Conservation (phyloP, 1,284 basidiomycete genomes). For the Chalciporus piperatoides region DNA sequence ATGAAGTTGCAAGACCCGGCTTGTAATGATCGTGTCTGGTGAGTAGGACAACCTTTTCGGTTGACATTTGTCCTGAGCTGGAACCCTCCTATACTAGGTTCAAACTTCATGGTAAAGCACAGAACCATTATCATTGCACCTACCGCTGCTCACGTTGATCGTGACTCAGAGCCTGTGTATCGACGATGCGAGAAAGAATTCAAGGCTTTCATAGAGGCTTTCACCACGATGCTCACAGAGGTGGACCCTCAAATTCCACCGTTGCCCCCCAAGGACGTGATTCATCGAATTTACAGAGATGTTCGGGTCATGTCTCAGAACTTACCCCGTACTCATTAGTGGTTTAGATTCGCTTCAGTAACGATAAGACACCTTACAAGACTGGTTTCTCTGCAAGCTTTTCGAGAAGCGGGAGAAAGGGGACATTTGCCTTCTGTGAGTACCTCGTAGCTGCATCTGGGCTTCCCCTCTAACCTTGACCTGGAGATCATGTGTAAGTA, state of each 20-base stretch:
- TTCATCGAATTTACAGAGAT: slow-evolving; percentile 82
- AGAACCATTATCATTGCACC: background rate
- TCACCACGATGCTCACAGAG: slow-evolving; percentile 64
- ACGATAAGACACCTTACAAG: slow-evolving; percentile 94
- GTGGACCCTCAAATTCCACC: slow-evolving; percentile 79
- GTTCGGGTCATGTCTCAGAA: slow-evolving; percentile 40
- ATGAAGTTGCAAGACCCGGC: slow-evolving; percentile 65
- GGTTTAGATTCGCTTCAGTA: slow-evolving; percentile 79
- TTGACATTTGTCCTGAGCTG: background rate
- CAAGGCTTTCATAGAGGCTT: slow-evolving; percentile 74
- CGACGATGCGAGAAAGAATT: slow-evolving; percentile 83
- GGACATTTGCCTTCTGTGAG: slow-evolving; percentile 74
- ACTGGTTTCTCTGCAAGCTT: slow-evolving; percentile 72
- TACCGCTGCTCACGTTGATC: slow-evolving; percentile 2
- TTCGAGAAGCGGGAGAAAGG: slow-evolving; percentile 76
- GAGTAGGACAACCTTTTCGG: background rate
- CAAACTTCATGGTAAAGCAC: slow-evolving; percentile 59
- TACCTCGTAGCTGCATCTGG: slow-evolving; percentile 9
- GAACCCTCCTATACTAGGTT: slow-evolving; percentile 49
- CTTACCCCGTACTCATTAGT: slow-evolving; percentile 1
- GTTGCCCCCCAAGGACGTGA: slow-evolving; percentile 82
- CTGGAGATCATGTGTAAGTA: slow-evolving; percentile 41
- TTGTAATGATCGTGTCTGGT: slow-evolving; percentile 89
- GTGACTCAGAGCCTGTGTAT: slow-evolving; percentile 68
- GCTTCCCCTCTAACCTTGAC: slow-evolving; percentile 10